Base-by-base conservation (phyloP, 108 stramenopile genomes). In the Thalassiosira profunda region DNA sequence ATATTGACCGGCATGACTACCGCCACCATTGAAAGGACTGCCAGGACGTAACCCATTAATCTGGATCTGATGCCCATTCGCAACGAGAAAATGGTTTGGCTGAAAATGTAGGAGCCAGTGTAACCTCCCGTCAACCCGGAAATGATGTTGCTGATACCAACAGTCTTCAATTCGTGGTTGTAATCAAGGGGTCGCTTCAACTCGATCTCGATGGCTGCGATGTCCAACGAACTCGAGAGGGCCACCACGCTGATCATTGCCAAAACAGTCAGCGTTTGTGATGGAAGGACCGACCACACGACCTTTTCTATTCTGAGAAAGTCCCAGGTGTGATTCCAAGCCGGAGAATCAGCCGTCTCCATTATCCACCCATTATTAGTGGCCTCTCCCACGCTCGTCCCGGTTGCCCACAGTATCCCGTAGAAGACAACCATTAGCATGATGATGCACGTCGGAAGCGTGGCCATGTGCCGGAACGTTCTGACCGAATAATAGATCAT, bases 131-230 rank as follows among this genome's bases (percentile, higher is more conserved):
- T 82, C 55, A 97, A 6, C 0, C 99, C 99, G 33, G 90, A 92
- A 20, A 97, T 36, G 11, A 97, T 52, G 81, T 99, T 99, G 65
- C 90, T 90, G 17, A 97, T 67, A 5, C 97, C 92, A 3, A 98
- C 95, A 49, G 93, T 96, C 43, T 47, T 67, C 17, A 99, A 74
- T 83, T 99, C 97, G 72, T 81, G 55, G 70, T 99, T 94, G 83
- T 97, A 98, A 55, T 98, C 88, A 48, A 99, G 80, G 4, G 96
- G 96, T 44, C 77, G 57, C 15, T 92, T 93, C 58, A 98, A 59
- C 82, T 99, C 98, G 29, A 99, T 80, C 69, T 99, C 98, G 62
- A 99, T 99, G 28, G 98, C 98, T 5, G 98, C 98, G 5, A 99
- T 83, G 63, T 99, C 98, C 30, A 99, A 79, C 31, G 92, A 97